Evolutionary conservation across 768 basidiomycete species (phyloP), one percentile per base, ranked within the genome.

Genomic region (Tephrocybe sp.): DNA sequence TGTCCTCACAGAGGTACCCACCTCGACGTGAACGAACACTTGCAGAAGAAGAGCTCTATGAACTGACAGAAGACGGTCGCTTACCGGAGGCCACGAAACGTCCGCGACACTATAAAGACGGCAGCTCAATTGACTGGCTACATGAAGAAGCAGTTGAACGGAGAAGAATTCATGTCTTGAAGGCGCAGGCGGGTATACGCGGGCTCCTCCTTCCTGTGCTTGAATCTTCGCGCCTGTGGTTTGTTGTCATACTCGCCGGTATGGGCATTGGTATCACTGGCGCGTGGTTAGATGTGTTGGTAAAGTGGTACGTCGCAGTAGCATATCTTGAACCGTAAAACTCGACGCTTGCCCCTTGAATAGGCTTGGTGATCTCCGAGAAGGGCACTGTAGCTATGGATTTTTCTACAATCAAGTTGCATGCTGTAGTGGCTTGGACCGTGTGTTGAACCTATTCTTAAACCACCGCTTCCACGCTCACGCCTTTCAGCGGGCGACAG

Each of bases 391-490:
- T 60, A 65, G 77, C 9, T 81, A 82, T 56, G 84, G 83, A 2
- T 80, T 87, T 67, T 82, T 86, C 64, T 87, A 86, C 64, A 87
- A 85, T 56, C 81, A 83, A 62, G 79, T 83, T 21, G 72, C 83
- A 18, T 89, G 87, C 57, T 89, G 86, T 66, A 80, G 77, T 54
- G 85, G 84, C 27, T 63, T 87, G 27, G 82, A 84, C 61, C 70
- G 81, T 82, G 58, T 53, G 79, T 73, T 30, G 26, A 30, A 43
- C 32, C 39, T n/a, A 34, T 43, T 51, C 25, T 37, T 49, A 21
- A 22, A 25, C n/a, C 15, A 5, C 25, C 44, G 18, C 27, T 26
- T 35, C 12, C 31, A 26, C 32, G 37, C 31, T 60, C 35, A 48
- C 43, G 38, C 39, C 36, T 21, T 49, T 37, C 56, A 87, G 86